A percentile compares a stretch with the other conserved stretches of the same genome.
Conservation (phyloP, 768 basidiomycete species). For the Hygrophoropsis aurantiaca region DNA sequence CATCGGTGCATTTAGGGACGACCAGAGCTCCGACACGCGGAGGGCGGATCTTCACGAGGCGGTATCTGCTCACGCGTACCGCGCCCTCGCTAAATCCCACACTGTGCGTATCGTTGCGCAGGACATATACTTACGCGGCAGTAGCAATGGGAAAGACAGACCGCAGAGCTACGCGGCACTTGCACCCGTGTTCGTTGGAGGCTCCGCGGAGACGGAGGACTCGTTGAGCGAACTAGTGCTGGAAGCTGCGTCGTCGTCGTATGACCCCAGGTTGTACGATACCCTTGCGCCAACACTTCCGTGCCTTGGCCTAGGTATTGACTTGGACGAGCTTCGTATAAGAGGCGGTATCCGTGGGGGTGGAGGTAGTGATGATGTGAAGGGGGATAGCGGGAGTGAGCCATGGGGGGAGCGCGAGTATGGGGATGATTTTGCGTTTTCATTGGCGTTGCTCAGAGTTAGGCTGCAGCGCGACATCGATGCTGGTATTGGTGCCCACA, state of each 20-base stretch:
- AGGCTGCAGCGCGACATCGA: constrained; percentile 46
- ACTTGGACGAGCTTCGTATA: constrained; percentile 61
- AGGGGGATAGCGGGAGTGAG: no score
- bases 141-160: constrained; percentile 39
- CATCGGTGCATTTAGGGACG: constrained; percentile 17
- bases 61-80: constrained; percentile 65
- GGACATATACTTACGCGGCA: constrained; percentile 63
- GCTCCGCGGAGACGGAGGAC: constrained; percentile 62
- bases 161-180: constrained; percentile 62
- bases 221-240: constrained; percentile 63
- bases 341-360: constrained; percentile 60
- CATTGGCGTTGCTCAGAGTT: constrained; percentile 54
- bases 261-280: constrained; percentile 73
- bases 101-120: constrained; percentile 73
- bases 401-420: constrained; percentile 75
- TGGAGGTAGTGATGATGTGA: no score
- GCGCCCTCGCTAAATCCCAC: constrained; percentile 68
- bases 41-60: constrained; percentile 61
- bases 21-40: constrained; percentile 45
- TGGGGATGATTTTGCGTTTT: constrained; percentile 80
- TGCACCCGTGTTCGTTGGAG: constrained; percentile 51
- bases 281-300: constrained; percentile 50
- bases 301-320: constrained; percentile 55
- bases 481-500: no score
- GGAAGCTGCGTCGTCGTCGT: constrained; percentile 70